Conservation (phyloP, 345 rosid genomes). For the Eucalyptus erythrocorys region DNA sequence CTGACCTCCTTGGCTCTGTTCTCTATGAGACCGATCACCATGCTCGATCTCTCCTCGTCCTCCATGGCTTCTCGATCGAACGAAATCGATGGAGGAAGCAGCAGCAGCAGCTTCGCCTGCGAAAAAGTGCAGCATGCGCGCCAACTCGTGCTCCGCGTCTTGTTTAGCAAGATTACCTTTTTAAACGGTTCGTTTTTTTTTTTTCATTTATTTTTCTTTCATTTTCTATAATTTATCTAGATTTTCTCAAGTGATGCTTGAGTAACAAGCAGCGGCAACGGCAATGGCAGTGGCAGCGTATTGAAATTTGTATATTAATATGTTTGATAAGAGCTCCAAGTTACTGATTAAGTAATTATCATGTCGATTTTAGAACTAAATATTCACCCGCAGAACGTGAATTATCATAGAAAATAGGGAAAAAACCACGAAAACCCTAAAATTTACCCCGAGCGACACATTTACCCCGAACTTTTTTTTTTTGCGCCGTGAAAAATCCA, state of each 20-base stretch:
- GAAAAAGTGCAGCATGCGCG: slow-evolving; percentile 6
- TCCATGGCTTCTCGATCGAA: slow-evolving; percentile 26
- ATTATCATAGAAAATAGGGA: neutral
- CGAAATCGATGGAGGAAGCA: neutral
- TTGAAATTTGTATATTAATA: no score
- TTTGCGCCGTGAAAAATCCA: no score
- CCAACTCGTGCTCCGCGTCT: neutral
- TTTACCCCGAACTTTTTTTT: no score
- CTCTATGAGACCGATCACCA: slow-evolving; percentile 71
- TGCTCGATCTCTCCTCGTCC: slow-evolving; percentile 85
- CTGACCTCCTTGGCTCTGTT: slow-evolving; percentile 95
- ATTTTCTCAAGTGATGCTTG: neutral
- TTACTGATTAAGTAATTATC: neutral
- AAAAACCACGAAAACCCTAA: no score
- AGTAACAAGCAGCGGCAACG: neutral
- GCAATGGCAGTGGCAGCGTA: neutral
- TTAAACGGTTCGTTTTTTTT: neutral
- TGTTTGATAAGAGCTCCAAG: no score
- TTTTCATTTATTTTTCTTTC: neutral
- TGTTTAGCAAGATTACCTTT: neutral
- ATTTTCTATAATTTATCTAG: neutral
- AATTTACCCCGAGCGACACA: no score
- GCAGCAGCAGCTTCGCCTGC: neutral
- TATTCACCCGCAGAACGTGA: neutral
- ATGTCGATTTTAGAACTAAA: neutral